Evolutionary conservation across 108 stramenopile genomes (phyloP), one percentile per base, ranked within the genome.

Genomic region (Skeletonema tropicum): DNA sequence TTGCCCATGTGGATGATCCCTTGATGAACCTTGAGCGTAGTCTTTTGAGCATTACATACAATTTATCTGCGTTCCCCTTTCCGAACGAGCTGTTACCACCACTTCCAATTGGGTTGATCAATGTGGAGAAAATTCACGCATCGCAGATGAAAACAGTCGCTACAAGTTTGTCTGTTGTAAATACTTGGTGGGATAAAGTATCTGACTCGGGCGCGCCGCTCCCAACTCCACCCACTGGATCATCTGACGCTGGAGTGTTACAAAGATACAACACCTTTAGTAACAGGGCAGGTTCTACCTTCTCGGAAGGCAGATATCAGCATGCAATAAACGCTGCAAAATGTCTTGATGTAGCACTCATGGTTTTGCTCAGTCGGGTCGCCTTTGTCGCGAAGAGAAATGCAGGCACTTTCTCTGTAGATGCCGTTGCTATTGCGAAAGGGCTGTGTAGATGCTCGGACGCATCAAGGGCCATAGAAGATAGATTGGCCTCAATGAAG

Each of bases 401-500:
- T 6, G 11, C 39, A 9, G 36, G 42, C 6, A 59, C 64, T 26
- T 74, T 77, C 66, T 36, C 65, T 52, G 33, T 77, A 41, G 76
- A 77, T 58, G 63, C 72, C 30, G 72, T 77, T 55, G 76, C 76
- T 3, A 66, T 77, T n/a, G 72, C 76, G 12, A 77, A 77, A 45
- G 76, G 76, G 65, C 13, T 77, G 21, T 77, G 76, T 25, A 73
- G 76, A 55, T 77, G 76, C 48, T 73, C 76, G 45, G 76, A 77
- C 59, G 76, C 72, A 21, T 57, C 76, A n/a, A 64, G 72, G 72
- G 75, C 75, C 42, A 76, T 76, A 32, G 60, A 76, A 61, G 75
- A 76, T 30, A 35, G 66, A 17, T 67, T 76, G 5, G 60, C 32
- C 10, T 35, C 45, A 33, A 45, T 76, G 69, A 64, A 63, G 62